Conservation (phyloP, 129 eudicot species). For the Rutidosis leptorrhynchoides region DNA sequence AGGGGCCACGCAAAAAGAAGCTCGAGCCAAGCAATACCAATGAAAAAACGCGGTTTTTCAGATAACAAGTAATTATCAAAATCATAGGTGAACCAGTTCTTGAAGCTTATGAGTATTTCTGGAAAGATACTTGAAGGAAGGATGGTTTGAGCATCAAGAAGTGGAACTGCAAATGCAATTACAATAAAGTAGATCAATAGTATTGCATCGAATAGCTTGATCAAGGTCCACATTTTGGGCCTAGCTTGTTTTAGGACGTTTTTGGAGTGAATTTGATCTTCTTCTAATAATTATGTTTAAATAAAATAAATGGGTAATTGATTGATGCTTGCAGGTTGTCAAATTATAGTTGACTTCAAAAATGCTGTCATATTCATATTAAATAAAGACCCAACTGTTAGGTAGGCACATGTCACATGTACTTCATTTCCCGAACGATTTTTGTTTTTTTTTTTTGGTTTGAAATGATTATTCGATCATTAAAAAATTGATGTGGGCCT, state of each 20-base stretch:
- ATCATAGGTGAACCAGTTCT: slow-evolving; percentile 39
- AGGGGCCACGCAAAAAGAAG: slow-evolving; percentile 72
- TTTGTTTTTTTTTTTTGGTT: no score
- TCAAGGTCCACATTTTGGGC: slow-evolving; percentile 35
- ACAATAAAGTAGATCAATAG: slow-evolving; percentile 57
- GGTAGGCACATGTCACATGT: background rate
- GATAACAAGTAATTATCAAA: slow-evolving; percentile 52
- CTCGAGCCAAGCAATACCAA: slow-evolving; percentile 71
- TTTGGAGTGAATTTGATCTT: background rate
- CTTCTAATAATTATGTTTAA: background rate
- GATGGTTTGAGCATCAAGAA: slow-evolving; percentile 53
- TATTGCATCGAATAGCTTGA: slow-evolving; percentile 41
- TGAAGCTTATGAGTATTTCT: slow-evolving; percentile 37
- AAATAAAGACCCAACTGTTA: background rate
- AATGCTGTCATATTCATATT: background rate
- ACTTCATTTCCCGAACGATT: no score
- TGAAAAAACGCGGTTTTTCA: slow-evolving; percentile 71
- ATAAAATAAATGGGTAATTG: no score
- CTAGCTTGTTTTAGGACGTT: background rate
- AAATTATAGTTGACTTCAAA: background rate
- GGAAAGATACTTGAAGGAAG: slow-evolving; percentile 54
- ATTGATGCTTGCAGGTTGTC: no score
- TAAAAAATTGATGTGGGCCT: no score
- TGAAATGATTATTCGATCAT: no score
- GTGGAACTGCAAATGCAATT: slow-evolving; percentile 52